Evolutionary conservation across 2,329 filamentous ascomycete genomes (phyloP).

Genomic region (Aspergillus candidus): DNA sequence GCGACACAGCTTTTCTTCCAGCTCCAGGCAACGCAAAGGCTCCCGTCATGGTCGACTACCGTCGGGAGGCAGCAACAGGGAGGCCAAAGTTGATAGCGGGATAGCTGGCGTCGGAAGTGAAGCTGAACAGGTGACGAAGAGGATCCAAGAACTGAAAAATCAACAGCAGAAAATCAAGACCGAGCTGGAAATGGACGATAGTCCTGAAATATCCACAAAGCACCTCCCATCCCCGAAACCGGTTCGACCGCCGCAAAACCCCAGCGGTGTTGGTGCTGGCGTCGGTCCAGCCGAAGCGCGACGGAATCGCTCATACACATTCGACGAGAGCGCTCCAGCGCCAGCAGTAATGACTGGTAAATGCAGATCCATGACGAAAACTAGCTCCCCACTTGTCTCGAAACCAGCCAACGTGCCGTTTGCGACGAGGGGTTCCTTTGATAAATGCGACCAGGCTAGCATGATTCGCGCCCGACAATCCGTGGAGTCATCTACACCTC

Average conservation of each 20-base stretch:
- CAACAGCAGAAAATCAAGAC: constrained; percentile 51
- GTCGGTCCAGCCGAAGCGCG: constrained; percentile 2
- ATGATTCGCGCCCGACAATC: constrained; percentile 23
- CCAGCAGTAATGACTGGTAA: constrained; percentile 60
- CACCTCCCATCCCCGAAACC: constrained; percentile 8
- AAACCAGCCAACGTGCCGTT: constrained; percentile 24
- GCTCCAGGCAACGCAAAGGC: constrained; percentile 49
- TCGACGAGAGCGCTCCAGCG: constrained; percentile 61
- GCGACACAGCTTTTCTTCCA: constrained; percentile 48
- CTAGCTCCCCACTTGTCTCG: constrained; percentile 21
- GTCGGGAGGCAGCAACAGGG: constrained; percentile 31
- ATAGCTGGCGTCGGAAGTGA: constrained; percentile 35
- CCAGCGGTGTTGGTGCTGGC: constrained; percentile 1
- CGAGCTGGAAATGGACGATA: constrained; percentile 39
- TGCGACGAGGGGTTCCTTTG: constrained; percentile 22
- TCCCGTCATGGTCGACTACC: constrained; percentile 40
- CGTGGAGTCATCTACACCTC: constrained; percentile 23
- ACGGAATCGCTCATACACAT: constrained; percentile 3
- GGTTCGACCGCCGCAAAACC: constrained; percentile 10
- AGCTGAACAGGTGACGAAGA: constrained; percentile 52
- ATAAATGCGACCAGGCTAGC: constrained; percentile 25
- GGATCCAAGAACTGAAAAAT: constrained; percentile 53
- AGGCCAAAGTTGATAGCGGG: constrained; percentile 35
- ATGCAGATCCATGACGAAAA: constrained; percentile 30
- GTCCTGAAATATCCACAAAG: constrained; percentile 21